phyloP scores from a whole-genome alignment of 257 asterid species.

The Scutellaria galericulata region DNA sequence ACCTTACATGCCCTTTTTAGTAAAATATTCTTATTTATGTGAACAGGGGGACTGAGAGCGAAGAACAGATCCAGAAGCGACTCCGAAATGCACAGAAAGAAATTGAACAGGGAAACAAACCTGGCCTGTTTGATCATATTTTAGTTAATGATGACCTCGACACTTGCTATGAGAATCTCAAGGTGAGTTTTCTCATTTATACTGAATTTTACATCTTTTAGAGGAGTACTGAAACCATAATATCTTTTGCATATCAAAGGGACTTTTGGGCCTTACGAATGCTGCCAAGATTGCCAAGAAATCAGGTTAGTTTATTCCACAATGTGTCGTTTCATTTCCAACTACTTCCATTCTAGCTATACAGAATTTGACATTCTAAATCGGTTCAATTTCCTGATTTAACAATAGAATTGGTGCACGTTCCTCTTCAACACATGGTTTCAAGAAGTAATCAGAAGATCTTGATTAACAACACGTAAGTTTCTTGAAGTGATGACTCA shows the following conservation, averaged over 20 bases:
- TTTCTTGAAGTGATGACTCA: conserved; percentile 19
- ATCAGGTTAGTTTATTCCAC: conserved; percentile 55
- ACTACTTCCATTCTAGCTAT: background rate
- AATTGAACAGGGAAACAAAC: conserved; percentile 70
- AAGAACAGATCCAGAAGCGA: conserved; percentile 90
- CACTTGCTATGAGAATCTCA: conserved; percentile 67
- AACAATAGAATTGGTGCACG: conserved; percentile 45
- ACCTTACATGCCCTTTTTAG: conserved; percentile 22
- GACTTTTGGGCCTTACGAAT: conserved; percentile 60
- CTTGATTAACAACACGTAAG: conserved; percentile 56
- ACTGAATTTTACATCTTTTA: conserved; percentile 1
- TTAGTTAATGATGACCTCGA: conserved; percentile 80
- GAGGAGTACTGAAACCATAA: conserved; percentile 12
- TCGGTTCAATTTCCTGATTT: conserved; percentile 35
- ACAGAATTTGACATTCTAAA: background rate
- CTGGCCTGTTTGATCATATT: conserved; percentile 82
- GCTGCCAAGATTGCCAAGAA: conserved; percentile 38
- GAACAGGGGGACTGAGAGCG: conserved; percentile 87
- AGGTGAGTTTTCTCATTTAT: conserved; percentile 53
- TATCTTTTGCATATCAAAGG: conserved; percentile 47
- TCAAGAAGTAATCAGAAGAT: conserved; percentile 63
- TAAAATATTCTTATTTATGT: conserved; percentile 21
- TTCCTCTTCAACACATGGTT: conserved; percentile 56
- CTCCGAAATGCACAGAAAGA: conserved; percentile 76
- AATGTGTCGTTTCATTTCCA: background rate